Base-by-base conservation (phyloP, 2,329 filamentous ascomycete species). In the Xylariaceae sp. region DNA sequence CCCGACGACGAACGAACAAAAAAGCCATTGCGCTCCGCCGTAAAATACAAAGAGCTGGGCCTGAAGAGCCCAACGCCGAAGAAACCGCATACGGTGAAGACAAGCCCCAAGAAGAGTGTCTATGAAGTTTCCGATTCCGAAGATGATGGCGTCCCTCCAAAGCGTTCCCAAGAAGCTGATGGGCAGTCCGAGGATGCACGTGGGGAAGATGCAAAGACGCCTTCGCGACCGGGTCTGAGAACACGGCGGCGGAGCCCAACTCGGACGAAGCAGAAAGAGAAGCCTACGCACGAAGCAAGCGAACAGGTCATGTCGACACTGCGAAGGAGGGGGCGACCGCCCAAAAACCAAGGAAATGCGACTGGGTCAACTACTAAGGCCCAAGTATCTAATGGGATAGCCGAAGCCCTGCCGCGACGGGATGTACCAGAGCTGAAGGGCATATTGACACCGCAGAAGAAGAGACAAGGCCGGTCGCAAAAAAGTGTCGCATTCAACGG, bases 401-500 rank as follows among this genome's bases (percentile, higher is more conserved):
- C n/a, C n/a, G n/a, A n/a, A n/a, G n/a, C 32, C 10, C 39, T 43
- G 4, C 31, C 42, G 8, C 17, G 31, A 15, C 37, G 17, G 15
- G 37, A 34, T 8, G n/a, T 32, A 12, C 45, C 52, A 4, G 38
- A 42, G n/a, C 61, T 70, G 8, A 77, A 70, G 48, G 64, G 74
- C 6, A 80, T 79, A 35, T 50, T 78, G 26, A 70, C 71, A 3
- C 74, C 76, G 3, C 61, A 60, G 13, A 73, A 68, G 51, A 65
- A 62, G 38, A 57, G 49, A 27, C 41, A 38, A 7, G 53, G 51
- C 24, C 55, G 62, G 47, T 43, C 58, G 32, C 63, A 56, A 11
- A 80, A 79, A 53, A 77, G 57, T 42, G 75, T 79, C 11, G 68
- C 63, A 0, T 80, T 79, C 45, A 60, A 67, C 12, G 43, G 45